Percentiles rank a stretch among this genome's conserved stretches.
phyloP scores from a whole-genome alignment of 768 basidiomycete species.

The Megacollybia marginata region DNA sequence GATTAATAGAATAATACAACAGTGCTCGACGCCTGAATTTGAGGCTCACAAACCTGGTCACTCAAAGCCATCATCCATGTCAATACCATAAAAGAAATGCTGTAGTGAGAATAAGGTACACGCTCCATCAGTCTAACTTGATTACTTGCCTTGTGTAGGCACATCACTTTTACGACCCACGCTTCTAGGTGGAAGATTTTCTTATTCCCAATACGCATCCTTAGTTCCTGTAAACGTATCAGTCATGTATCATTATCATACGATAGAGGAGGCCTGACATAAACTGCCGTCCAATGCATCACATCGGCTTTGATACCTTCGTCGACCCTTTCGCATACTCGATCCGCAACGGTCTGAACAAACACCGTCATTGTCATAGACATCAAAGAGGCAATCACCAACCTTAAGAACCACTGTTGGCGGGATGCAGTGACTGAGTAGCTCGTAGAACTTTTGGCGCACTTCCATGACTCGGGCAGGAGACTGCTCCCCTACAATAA shows the following conservation, averaged over 20 bases:
- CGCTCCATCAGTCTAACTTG: neutral
- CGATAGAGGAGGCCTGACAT: constrained; percentile 43
- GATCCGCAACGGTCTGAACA: constrained; percentile 91
- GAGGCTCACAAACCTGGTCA: constrained; percentile 14
- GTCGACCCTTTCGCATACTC: constrained; percentile 82
- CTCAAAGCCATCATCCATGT: constrained; percentile 43
- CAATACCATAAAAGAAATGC: constrained; percentile 59
- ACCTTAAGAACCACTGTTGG: constrained; percentile 90
- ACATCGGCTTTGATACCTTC: constrained; percentile 87
- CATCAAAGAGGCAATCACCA: constrained; percentile 8
- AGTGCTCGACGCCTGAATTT: neutral
- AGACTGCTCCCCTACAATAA: constrained; percentile 84
- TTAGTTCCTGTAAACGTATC: constrained; percentile 58
- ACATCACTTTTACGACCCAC: constrained; percentile 97
- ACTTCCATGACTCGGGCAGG: constrained; percentile 90
- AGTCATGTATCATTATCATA: neutral
- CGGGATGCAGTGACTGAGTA: constrained; percentile 95
- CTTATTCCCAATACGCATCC: constrained; percentile 88
- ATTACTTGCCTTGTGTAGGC: constrained; percentile 63
- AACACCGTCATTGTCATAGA: neutral
- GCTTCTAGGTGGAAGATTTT: constrained; percentile 98
- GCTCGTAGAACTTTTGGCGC: constrained; percentile 87
- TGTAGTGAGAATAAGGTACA: constrained; percentile 13
- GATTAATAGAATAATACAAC: neutral
- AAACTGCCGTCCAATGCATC: constrained; percentile 97